Evolutionary conservation across 805 yeast genomes (phyloP).

Genomic region (Candida schatavii): DNA sequence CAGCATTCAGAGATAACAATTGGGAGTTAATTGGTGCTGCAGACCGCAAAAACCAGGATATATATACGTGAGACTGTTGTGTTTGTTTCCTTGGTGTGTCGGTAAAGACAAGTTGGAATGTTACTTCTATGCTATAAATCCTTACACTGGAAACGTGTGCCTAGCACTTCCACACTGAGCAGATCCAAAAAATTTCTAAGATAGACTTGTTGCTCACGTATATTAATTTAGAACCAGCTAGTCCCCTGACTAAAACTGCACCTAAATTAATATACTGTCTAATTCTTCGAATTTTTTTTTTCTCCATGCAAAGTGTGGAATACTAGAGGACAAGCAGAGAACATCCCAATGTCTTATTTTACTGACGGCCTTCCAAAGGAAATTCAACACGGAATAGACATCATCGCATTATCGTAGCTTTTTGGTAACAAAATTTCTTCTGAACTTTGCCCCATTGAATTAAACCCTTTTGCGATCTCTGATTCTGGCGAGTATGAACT

Average conservation of each 20-base stretch:
- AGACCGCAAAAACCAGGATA: conserved; percentile 20
- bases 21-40: conserved; percentile 41
- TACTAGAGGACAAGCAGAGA: conserved; percentile 13
- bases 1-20: conserved; percentile 16
- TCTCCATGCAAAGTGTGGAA: not conserved
- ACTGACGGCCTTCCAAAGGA: too few species aligned
- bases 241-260: conserved; percentile 13
- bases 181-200: too few species aligned
- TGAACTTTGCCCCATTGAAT: conserved; percentile 45
- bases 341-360: conserved; percentile 11
- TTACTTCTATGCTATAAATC: conserved; percentile 36
- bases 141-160: conserved; percentile 3
- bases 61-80: conserved; percentile 14
- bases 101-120: too few species aligned
- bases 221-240: conserved; percentile 16
- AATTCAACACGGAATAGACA: conserved; percentile 1
- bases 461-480: conserved; percentile 16
- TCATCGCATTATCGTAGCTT: conserved; percentile 9
- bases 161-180: not conserved
- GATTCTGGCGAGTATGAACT: not conserved
- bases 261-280: conserved; percentile 20
- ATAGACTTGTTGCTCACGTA: conserved; percentile 19
- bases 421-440: conserved; percentile 39
- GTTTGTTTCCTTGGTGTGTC: not conserved
- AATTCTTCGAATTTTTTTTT: conserved; percentile 1